Percentiles rank a stretch among this genome's conserved stretches.
Conservation (phyloP, 1,284 basidiomycete genomes). For the Gymnopus androsaceus region DNA sequence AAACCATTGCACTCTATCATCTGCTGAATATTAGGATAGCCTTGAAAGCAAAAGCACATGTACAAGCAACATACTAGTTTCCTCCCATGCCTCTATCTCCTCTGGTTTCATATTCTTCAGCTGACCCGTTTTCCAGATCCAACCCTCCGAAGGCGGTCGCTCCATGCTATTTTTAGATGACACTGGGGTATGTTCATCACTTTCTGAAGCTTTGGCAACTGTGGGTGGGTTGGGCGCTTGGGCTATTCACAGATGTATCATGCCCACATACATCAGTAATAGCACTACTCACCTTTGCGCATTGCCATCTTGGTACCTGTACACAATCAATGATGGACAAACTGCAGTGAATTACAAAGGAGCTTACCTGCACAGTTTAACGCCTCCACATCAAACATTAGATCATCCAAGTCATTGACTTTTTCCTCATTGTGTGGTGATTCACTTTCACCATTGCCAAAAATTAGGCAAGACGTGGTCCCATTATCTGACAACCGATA, state of each 20-base stretch:
- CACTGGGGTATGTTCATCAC: no score
- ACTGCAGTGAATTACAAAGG: background rate
- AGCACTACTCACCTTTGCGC: background rate
- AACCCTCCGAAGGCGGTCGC: background rate
- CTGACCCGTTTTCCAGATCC: background rate
- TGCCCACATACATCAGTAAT: background rate
- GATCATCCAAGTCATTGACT: background rate
- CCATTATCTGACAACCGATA: background rate
- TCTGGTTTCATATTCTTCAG: background rate
- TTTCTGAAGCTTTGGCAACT: background rate
- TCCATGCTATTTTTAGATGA: background rate
- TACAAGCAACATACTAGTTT: background rate
- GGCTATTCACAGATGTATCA: background rate
- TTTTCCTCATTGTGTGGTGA: background rate
- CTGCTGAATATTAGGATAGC: conserved; percentile 11
- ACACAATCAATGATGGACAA: background rate
- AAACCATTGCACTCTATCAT: conserved; percentile 30
- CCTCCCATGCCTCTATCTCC: conserved; percentile 1
- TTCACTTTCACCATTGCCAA: background rate
- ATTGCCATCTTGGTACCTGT: background rate
- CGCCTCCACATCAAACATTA: background rate
- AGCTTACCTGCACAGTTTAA: background rate
- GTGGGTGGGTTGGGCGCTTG: background rate
- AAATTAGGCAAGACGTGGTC: background rate
- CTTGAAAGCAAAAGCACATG: background rate